Conservation (phyloP, 768 basidiomycete species). For the Suillus americanus region DNA sequence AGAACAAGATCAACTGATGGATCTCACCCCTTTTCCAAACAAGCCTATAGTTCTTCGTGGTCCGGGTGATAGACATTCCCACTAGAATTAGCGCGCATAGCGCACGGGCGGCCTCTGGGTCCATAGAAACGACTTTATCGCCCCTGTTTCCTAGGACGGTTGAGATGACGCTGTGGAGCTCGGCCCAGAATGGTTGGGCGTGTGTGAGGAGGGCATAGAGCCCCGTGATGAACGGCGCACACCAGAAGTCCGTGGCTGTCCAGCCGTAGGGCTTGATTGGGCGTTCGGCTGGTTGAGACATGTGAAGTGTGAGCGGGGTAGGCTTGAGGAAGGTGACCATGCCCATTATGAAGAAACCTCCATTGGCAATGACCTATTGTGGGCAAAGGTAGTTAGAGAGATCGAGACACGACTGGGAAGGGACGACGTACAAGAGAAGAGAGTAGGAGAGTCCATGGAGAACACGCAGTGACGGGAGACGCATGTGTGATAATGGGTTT, state of each 20-base stretch:
- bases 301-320: conserved; percentile 53
- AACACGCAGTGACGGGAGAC: conserved; percentile 51
- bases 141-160: conserved; percentile 43
- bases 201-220: conserved; percentile 84
- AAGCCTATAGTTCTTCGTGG: conserved; percentile 61
- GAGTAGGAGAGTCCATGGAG: conserved; percentile 76
- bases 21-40: conserved; percentile 19
- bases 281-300: conserved; percentile 60
- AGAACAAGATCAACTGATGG: background rate
- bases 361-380: conserved; percentile 66
- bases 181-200: conserved; percentile 82
- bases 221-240: conserved; percentile 73
- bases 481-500: conserved; percentile 59
- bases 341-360: conserved; percentile 78
- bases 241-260: conserved; percentile 85
- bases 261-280: conserved; percentile 80
- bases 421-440: conserved; percentile 60
- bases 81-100: conserved; percentile 68
- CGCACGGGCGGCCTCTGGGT: conserved; percentile 66
- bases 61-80: conserved; percentile 58
- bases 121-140: conserved; percentile 45
- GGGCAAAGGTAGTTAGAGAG: background rate
- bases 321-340: conserved; percentile 76
- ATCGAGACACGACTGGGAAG: background rate
- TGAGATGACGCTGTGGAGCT: conserved; percentile 49